A percentile compares a stretch with the other conserved stretches of the same genome.
phyloP scores from a whole-genome alignment of 768 basidiomycete genomes.

The Coprinopsis cinerea region DNA sequence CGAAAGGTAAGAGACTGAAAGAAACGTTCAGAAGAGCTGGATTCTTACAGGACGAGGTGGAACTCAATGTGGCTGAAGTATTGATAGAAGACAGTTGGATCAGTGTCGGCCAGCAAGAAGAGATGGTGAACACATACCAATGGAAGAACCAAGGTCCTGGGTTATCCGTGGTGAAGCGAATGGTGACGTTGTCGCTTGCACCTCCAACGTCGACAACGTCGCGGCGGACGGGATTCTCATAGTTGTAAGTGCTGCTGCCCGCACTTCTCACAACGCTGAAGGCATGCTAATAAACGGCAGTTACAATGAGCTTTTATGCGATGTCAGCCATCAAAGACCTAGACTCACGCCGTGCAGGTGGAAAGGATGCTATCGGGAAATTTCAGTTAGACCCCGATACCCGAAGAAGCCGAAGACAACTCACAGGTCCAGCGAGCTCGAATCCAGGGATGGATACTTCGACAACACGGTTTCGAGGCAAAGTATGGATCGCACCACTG shows the following conservation, averaged over 20 bases:
- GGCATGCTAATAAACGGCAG: slow-evolving; percentile 20
- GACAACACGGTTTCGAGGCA: slow-evolving; percentile 42
- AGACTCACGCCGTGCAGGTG: slow-evolving; percentile 41
- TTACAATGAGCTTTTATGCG: too few relatives aligned
- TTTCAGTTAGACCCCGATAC: neutral
- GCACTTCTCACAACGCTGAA: slow-evolving; percentile 40
- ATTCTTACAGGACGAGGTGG: slow-evolving; percentile 10
- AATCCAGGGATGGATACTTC: slow-evolving; percentile 41
- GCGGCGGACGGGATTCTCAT: slow-evolving; percentile 47
- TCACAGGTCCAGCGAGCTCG: slow-evolving; percentile 11
- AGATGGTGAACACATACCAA: slow-evolving; percentile 17
- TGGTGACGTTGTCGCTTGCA: slow-evolving; percentile 37
- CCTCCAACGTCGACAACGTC: slow-evolving; percentile 47
- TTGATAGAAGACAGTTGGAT: neutral
- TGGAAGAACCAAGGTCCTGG: slow-evolving; percentile 57
- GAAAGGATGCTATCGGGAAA: slow-evolving; percentile 30
- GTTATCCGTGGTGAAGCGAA: slow-evolving; percentile 66
- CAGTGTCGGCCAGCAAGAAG: neutral
- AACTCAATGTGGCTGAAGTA: slow-evolving; percentile 6
- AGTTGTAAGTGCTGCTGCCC: slow-evolving; percentile 34
- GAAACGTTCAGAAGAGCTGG: neutral
- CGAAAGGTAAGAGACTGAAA: neutral
- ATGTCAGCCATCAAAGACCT: neutral
- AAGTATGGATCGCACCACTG: slow-evolving; percentile 32
- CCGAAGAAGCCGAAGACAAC: neutral